Conservation (phyloP, 345 rosid genomes). For the Euphorbia peplus region DNA sequence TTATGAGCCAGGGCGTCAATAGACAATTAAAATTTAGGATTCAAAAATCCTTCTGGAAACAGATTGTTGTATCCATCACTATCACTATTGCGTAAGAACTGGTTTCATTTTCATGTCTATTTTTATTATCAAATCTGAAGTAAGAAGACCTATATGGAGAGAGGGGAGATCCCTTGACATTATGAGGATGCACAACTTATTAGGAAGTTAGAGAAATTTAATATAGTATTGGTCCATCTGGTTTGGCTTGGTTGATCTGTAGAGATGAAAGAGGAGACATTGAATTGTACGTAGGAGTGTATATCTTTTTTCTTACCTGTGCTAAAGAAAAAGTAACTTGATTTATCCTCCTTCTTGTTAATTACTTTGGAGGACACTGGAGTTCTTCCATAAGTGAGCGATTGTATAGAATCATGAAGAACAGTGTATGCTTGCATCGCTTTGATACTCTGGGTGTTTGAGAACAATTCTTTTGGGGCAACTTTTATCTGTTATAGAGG, state of each 20-base stretch:
- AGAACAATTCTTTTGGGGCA: neutral
- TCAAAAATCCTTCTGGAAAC: neutral
- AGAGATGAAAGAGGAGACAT: too few species aligned
- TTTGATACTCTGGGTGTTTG: neutral
- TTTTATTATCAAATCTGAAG: neutral
- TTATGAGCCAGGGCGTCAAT: neutral
- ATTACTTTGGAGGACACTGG: too few species aligned
- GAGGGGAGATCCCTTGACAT: neutral
- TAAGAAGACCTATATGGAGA: neutral
- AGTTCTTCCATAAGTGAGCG: neutral
- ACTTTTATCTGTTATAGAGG: neutral
- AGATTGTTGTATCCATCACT: neutral
- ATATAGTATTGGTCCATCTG: too few species aligned
- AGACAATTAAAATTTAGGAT: neutral
- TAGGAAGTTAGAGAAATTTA: neutral
- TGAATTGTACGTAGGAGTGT: neutral
- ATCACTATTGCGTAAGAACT: neutral
- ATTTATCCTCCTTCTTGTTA: too few species aligned
- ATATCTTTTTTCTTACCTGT: too few species aligned
- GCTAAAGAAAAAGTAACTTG: too few species aligned
- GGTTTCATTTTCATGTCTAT: conserved; percentile 1
- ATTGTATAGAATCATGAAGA: neutral
- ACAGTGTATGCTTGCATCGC: neutral
- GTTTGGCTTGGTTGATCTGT: too few species aligned
- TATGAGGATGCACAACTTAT: neutral